Evolutionary conservation across 1,284 basidiomycete genomes (phyloP), one percentile per base, ranked within the genome.

Genomic region (Somion occarium): DNA sequence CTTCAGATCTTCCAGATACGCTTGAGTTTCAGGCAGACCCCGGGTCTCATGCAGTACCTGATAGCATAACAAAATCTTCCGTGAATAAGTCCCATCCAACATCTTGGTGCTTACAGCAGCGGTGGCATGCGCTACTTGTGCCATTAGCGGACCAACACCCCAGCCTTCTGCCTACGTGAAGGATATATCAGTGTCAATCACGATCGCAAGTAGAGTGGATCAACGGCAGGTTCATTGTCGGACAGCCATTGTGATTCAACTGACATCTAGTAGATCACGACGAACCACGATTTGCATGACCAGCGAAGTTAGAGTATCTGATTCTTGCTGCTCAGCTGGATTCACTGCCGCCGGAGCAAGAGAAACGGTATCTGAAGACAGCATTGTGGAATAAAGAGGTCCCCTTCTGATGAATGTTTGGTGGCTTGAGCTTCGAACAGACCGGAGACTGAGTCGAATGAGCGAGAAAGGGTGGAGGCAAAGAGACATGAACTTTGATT

Each of bases 141-240:
- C 74, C 74, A 81, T 78, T 51, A 80, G 67, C 2, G 78, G 76
- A 2, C 79, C 78, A n/a, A 73, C 64, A 3, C 73, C 72, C 79
- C 79, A 81, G 15, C 67, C 71, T 50, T 71, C 70, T 37, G 64
- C 63, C 73, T 77, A 46, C 23, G 27, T n/a, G n/a, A n/a, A n/a
- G n/a, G n/a, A n/a, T n/a, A n/a, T n/a, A n/a, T n/a, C n/a, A n/a
- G n/a, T n/a, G n/a, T 19, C 11, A 4, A 37, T 19, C 13, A 37
- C 13, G 11, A 27, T 11, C 37, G 22, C 26, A 34, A 12, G n/a
- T 18, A 34, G 9, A 37, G 22, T 5, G 12, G n/a, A 20, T 45
- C n/a, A 12, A 45, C n/a, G n/a, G n/a, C n/a, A n/a, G n/a, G n/a
- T n/a, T n/a, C n/a, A 27, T 15, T 38, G 23, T 37, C 19, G 24